Evolutionary conservation across 106 monocot species (phyloP), one percentile per base, ranked within the genome.

Genomic region (Allium fistulosum): DNA sequence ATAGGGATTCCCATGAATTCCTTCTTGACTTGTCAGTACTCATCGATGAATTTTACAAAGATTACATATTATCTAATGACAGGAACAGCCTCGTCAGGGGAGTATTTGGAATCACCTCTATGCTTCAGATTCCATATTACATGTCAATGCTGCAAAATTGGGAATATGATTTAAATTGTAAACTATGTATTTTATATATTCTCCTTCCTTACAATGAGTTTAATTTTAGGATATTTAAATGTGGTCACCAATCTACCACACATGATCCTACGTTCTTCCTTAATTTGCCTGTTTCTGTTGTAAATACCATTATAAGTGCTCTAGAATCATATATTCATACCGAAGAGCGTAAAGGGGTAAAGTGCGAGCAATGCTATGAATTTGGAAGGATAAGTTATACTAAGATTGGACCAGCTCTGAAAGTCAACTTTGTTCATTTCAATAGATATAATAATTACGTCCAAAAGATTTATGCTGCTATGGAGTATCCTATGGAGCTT

Each of bases 1-100:
- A 97, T 57, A 82, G 84, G 55, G 96, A 97, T 77, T 86, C 96
- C 7, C 96, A 97, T 68, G 96, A 92, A 59, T 97, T 92, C 60
- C 82, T 92, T 16, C 52, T 26, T 12, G 76, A 74, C 28, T 77
- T 97, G 47, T 65, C 88, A n/a, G 80, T 92, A 28, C 75, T 60
- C 28, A 71, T 97, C 17, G 63, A 89, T 48, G 71, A 17, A 11
- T 46, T 50, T 51, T 8, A 59, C 76, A 17, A 73, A 71, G 9
- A 10, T 28, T 2, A 53, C 51, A 10, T 22, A 22, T 22, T 53
- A 10, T 75, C 71, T 22, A 68, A 64, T 47, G 68, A 78, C 14
- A 66, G 57, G 28, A 61, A 76, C 11, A 84, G 84, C 68, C 72
- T 87, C 52, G 76, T 97, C 14, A 76, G 81, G 47, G 65, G 81